phyloP scores from a whole-genome alignment of 23 red algal species.

The Pyropia yezoensis region DNA sequence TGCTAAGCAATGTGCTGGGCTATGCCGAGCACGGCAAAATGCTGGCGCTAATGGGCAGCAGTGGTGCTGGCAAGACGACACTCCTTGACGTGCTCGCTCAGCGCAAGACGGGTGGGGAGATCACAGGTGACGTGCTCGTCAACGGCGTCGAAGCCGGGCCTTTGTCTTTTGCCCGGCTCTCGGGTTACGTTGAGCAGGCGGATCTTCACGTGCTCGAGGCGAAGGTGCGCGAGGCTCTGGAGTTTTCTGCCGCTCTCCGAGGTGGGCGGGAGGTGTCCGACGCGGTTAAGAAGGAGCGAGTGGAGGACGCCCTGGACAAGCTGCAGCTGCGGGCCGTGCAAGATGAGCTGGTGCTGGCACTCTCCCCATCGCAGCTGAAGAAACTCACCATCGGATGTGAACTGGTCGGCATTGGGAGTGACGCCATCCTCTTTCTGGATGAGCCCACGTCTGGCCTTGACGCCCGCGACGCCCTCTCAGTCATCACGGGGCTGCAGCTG shows the following conservation, averaged over 20 bases:
- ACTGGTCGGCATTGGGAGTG: conserved; percentile 14
- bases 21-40: conserved; percentile 46
- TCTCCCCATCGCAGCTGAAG: conserved; percentile 35
- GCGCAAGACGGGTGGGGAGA: conserved; percentile 72
- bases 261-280: conserved; percentile 29
- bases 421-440: conserved; percentile 41
- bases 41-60: conserved; percentile 56
- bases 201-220: conserved; percentile 83
- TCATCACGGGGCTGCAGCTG: conserved; percentile 13
- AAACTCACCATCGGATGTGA: conserved; percentile 70
- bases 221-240: conserved; percentile 67
- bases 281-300: conserved; percentile 21
- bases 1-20: conserved; percentile 54
- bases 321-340: conserved; percentile 29
- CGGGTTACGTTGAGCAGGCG: conserved; percentile 87
- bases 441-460: conserved; percentile 64
- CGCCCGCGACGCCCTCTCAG: conserved; percentile 23
- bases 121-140: conserved; percentile 53
- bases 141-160: conserved; percentile 35
- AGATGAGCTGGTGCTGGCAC: conserved; percentile 47
- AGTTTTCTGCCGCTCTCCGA: conserved; percentile 73
- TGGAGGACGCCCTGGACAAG: conserved; percentile 52
- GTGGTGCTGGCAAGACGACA: conserved; percentile 85
- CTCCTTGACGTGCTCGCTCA: conserved; percentile 78
- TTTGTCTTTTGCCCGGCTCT: conserved; percentile 26